Base-by-base conservation (phyloP, 257 asterid species). In the Solanum boliviense region DNA sequence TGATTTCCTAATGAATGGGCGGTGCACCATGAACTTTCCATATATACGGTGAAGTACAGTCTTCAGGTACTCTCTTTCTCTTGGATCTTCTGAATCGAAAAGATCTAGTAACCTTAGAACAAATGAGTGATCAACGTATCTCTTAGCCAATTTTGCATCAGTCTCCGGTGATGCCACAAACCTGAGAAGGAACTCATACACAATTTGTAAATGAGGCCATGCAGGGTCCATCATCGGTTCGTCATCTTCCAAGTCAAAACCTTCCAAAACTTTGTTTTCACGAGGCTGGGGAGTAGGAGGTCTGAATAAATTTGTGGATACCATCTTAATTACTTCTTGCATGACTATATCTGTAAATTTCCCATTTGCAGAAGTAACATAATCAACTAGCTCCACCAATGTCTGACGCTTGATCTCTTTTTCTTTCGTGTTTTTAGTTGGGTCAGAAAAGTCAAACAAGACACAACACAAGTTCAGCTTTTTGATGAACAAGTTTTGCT, bases 1-100 rank as follows among this genome's bases (percentile, higher is more conserved):
- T 9, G 98, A 86, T 90, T 95, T 96, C 85, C 98, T 91, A 83
- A 96, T 93, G 91, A 93, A 96, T 4, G 98, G 99, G 56, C 98
- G 99, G 88, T 96, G 98, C 86, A 96, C 99, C 98, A 96, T 96
- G 91, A 96, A 96, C 90, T 95, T 95, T 27, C 99, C 99, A 84
- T 96, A 96, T 75, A 96, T 91, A n/a, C 98, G 95, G 87, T 96
- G 99, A 38, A 96, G 90, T 72, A 95, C 98, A 25, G 98, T 94
- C 92, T 96, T 96, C 83, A 96, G 89, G 91, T 96, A 95, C 93
- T 96, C 98, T 83, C 99, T 91, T 91, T 96, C 98, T 89, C 99
- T 90, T n/a, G 98, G 99, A 90, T 96, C 98, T 88, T 96, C 98
- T 8, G 99, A 95, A 89, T 96, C 99, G 65, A 96, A 96, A 85